Conservation (phyloP, 2,329 filamentous ascomycete genomes). For the Blastomyces percursus region DNA sequence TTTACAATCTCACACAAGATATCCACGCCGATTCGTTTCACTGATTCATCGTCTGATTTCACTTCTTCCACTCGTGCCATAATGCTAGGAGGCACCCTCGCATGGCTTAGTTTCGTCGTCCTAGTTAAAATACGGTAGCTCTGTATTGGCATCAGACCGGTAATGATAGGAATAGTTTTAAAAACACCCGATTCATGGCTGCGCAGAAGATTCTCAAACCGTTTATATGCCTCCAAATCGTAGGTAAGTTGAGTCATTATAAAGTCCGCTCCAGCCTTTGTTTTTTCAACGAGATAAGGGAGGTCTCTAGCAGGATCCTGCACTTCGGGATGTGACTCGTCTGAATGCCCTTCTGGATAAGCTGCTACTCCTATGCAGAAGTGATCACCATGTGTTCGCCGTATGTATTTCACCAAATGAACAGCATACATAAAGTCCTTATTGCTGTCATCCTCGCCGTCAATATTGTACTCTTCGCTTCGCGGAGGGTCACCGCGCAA, state of each 20-base stretch:
- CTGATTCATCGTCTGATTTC: conserved; percentile 38
- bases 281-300: conserved; percentile 82
- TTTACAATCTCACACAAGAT: conserved; percentile 77
- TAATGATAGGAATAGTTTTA: conserved; percentile 78
- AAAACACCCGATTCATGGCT: conserved; percentile 77
- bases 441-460: conserved; percentile 50
- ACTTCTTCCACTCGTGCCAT: conserved; percentile 48
- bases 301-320: conserved; percentile 58
- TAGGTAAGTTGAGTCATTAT: conserved; percentile 99
- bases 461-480: conserved; percentile 71
- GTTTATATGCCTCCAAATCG: conserved; percentile 69
- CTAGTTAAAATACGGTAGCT: conserved; percentile 91
- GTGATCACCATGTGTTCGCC: conserved; percentile 75
- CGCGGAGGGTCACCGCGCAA: conserved; percentile 83
- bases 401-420: conserved; percentile 84
- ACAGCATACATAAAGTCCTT: conserved; percentile 80
- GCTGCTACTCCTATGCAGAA: conserved; percentile 92
- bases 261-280: conserved; percentile 84
- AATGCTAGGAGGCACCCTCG: conserved; percentile 61
- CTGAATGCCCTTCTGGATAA: conserved; percentile 90
- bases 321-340: conserved; percentile 77
- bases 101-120: conserved; percentile 90
- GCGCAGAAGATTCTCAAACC: conserved; percentile 65
- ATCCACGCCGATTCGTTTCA: conserved; percentile 40
- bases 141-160: conserved; percentile 94